Evolutionary conservation across 139 green algal species (phyloP), one percentile per base, ranked within the genome.

Genomic region (Volvox reticuliferus): DNA sequence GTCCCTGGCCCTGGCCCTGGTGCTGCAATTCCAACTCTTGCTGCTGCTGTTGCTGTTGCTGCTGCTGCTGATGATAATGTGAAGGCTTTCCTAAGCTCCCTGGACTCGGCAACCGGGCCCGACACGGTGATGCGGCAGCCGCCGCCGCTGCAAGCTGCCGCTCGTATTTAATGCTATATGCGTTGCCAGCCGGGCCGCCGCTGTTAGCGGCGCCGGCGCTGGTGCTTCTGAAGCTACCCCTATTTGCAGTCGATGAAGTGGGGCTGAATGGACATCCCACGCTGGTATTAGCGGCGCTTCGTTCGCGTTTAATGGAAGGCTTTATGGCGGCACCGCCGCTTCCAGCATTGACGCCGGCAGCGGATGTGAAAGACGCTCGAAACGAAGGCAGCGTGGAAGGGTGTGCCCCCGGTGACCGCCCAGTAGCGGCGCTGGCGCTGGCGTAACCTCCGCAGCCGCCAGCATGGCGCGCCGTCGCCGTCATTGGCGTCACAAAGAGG

Each of bases 151-250:
- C 65, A 19, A 82, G 18, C 26, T 32, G 16, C 69, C 85, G 85
- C 69, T 89, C 85, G 85, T 89, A 89, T 36, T 82, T 69, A 44
- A 82, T 36, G 24, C 68, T 68, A 67, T 89, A 89, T 36, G 36
- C 30, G 37, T 16, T 62, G 81, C 30, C 30, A 26, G 32, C 79
- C 5, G 24, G 12, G 2, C 76, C 30, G 50, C 55, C 79, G 79
- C 44, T 30, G 71, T 6, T 30, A 37, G 14, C 71, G 71, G 14
- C 71, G 71, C 71, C 71, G 28, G 21, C 65, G 65, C 21, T 28
- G 65, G 65, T 2, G 12, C 12, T 26, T 73, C 65, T 24, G 65
- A 73, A 30, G 24, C 65, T 30, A 28, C 65, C 65, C 65, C 2
- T 73, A 28, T 73, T 73, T 28, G 44, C 44, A 55, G 44, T 55